Base-by-base conservation (phyloP, 305 asterid species). In the Ilex paraguariensis region DNA sequence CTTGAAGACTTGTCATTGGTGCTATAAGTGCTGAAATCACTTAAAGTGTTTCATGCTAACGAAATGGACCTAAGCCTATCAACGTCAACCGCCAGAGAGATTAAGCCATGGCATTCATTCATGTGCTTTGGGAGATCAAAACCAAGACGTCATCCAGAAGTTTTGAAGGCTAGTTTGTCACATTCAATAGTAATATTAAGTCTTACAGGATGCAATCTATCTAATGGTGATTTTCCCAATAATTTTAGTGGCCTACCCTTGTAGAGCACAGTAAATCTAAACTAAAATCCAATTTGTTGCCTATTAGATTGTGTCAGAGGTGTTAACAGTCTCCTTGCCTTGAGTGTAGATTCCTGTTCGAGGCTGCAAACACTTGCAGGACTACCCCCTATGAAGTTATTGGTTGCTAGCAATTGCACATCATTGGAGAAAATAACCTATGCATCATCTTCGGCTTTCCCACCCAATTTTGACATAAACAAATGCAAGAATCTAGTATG, bases 401-500 rank as follows among this genome's bases (percentile, higher is more conserved):
- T 21, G 28, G 2, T 21, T 1, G 28, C 28, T 21, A 21, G 28
- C 28, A 21, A 21, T 21, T 21, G 28, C 28, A 21, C 28, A 21
- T 21, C 28, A 21, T 21, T 21, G 28, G 28, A 21, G 28, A 21
- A 21, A 21, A 21, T 21, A 21, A 21, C 28, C 28, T 21, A 21
- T 21, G 28, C 28, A 21, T 21, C 28, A 21, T 21, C 28, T 21
- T 21, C 28, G 28, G 28, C 39, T 56, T 57, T 56, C 57, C 48
- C 14, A 57, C 65, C 15, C 68, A 61, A 13, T 54, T 44, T 16
- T 51, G 62, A 55, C 39, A 60, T 39, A 15, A 66, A 15, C 31
- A 64, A 21, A 21, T 21, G 28, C 28, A 21, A 21, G 28, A 21
- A 21, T 21, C 28, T 21, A 21, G 28, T 21, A 50, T 72, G 30